Evolutionary conservation across 495 filamentous ascomycete species (phyloP), one percentile per base, ranked within the genome.

Genomic region (Daldinia decipiens): DNA sequence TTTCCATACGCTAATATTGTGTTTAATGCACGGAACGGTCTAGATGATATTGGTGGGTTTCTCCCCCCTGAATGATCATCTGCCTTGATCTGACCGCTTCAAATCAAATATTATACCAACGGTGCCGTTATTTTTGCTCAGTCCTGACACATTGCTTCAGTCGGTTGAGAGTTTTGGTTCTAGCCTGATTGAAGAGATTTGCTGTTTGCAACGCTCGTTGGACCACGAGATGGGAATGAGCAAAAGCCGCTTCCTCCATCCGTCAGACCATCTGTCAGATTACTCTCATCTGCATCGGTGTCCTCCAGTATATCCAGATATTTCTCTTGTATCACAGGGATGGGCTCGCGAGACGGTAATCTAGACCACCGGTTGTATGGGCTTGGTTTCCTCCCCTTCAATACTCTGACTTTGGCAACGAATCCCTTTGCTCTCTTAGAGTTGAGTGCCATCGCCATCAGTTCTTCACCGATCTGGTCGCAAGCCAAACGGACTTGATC

Each of bases 301-400:
- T 65, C 65, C 5, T 62, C 65, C 27, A 55, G 39, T 43, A 68
- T 60, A 56, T 67, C 60, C 5, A 62, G 24, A 2, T 52, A 50
- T 17, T 59, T 68, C 34, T 56, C 56, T 24, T 55, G 57, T 15
- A 65, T 53, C 34, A 67, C 4, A 21, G 76, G 69, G 9, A 70
- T 78, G 12, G 74, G 74, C 38, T 78, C 77, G 34, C 63, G 63
- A 15, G 65, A 53, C 57, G 78, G 62, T 71, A 67, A 24, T 62
- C 74, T 34, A 31, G 74, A 38, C 68, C 68, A 57, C 54, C 65
- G 65, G 4, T 19, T 45, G 19, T 63, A 59, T 32, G 61, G 70
- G 26, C 68, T 65, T 27, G 89, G 87, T 65, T 89, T 91, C 68
- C 87, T 82, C 17, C 78, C 89, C 29, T 83, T 82, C 29, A 91